Base-by-base conservation (phyloP, 352 stramenopile species). In the Phytophthora cactorum region DNA sequence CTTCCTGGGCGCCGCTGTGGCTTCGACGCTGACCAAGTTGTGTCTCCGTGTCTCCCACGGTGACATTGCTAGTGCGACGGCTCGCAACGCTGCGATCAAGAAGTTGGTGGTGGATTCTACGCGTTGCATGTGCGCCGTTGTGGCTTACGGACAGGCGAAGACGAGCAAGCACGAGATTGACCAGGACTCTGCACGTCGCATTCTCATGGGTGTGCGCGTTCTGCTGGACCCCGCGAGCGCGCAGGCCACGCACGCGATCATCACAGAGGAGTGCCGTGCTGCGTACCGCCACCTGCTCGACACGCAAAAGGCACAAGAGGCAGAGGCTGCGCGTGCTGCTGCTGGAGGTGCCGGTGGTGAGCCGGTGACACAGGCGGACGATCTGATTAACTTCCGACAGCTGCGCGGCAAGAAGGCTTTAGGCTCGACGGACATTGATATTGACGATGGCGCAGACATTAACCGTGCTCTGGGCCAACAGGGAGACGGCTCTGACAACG, bases 361-460 rank as follows among this genome's bases (percentile, higher is more conserved):
- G 51, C 80, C 81, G 11, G 64, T 90, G 45, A 89, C 89, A 50
- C 79, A 93, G 36, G 81, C 88, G n/a, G 97, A 99, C 72, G 96
- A 98, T 71, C 82, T 99, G 52, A 99, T 99, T 77, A 97, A 97
- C 76, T 99, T 99, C 78, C 92, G 97, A 22, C 97, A 99, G 68
- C 75, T 99, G 17, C 90, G 95, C 25, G 92, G 86, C 45, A 92
- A 97, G 66, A 96, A 97, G 60, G 93, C 96, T 11, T 81, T 97
- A 36, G 96, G 90, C 11, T 96, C 72, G 45, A 96, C 87, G 8
- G 97, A 99, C 75, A 94, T 99, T 71, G 98, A 99, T 80, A 95
- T 99, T 68, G 97, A 99, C 71, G 98, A 99, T 77, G 97, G 97
- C 49, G 91, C 92, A 28, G 97, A 99, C 71, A 96, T 99, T 70